Conservation (phyloP, 2,329 filamentous ascomycete species). For the Aureobasidium subglaciale region DNA sequence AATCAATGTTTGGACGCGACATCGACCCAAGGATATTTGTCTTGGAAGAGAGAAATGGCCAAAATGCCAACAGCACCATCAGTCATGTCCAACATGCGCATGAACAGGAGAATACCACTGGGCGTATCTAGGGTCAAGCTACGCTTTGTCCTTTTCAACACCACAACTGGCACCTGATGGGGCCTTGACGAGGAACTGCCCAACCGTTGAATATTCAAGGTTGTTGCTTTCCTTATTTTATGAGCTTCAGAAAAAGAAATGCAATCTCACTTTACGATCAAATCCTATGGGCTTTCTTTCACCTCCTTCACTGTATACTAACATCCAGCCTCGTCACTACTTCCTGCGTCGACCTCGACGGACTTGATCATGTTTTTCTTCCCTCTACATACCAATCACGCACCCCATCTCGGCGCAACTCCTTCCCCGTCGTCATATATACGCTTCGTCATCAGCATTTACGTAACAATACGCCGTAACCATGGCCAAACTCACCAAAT, state of each 20-base stretch:
- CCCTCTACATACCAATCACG: not conserved
- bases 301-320: not conserved
- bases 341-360: not conserved
- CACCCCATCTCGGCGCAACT: not conserved
- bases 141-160: not conserved
- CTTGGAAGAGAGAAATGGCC: not conserved
- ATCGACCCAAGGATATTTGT: not conserved
- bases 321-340: not conserved
- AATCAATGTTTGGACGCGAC: not conserved
- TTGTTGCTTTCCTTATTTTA: slow-evolving; percentile 2
- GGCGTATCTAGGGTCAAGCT: not conserved
- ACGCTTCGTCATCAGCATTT: not conserved
- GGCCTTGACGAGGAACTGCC: not conserved
- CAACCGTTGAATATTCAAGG: not conserved
- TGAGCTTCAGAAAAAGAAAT: slow-evolving; percentile 11
- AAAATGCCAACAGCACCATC: not conserved
- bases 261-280: slow-evolving; percentile 2
- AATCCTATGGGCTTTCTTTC: not conserved
- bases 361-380: not conserved
- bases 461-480: too few species aligned
- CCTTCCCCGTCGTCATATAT: not conserved
- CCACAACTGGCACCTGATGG: not conserved
- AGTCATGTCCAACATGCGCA: not conserved
- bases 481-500: too few species aligned
- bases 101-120: not conserved